Evolutionary conservation across 2,329 filamentous ascomycete genomes (phyloP), one percentile per base, ranked within the genome.

Genomic region (Septoria petroselini): DNA sequence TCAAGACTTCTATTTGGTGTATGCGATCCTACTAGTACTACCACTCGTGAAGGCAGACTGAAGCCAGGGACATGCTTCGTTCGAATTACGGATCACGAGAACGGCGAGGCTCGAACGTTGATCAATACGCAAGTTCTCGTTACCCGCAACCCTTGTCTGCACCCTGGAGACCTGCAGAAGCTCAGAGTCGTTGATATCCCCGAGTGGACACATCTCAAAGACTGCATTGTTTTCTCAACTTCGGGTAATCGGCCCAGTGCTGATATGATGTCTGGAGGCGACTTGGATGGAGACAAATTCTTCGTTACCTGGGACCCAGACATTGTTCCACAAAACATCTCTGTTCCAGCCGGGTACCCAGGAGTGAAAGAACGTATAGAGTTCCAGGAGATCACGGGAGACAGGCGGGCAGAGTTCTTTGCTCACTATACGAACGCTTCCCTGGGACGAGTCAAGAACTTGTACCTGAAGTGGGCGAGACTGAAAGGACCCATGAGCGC

Each of bases 211-310:
- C n/a, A n/a, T n/a, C n/a, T n/a, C n/a, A n/a, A n/a, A n/a, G n/a
- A n/a, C n/a, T n/a, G n/a, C n/a, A n/a, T n/a, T n/a, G 49, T 52
- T 4, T 47, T 41, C 37, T 38, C 49, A 29, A 41, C 42, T 14
- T 14, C 18, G n/a, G 43, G 49, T n/a, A 31, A 11, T 14, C 21
- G 49, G n/a, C 49, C 49, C 11, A 52, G 42, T 31, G 49, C 49
- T 27, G 49, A 52, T 27, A 44, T 52, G 12, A 41, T 52, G 49
- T 52, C 42, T 35, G 49, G 49, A 8, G 49, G 49, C 31, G 49
- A 52, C 17, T 23, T 47, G 7, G 49, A 52, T 29, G 49, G 49
- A 7, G 49, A 52, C 31, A 30, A 25, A 47, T 34, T 51, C 29
- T 51, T 51, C 25, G 48, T 51, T 19, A 51, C 48, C 4, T 51